A percentile compares a stretch with the other conserved stretches of the same genome.
Evolutionary conservation across 257 asterid species (phyloP).

Genomic region (Ajuga chamaepitys): DNA sequence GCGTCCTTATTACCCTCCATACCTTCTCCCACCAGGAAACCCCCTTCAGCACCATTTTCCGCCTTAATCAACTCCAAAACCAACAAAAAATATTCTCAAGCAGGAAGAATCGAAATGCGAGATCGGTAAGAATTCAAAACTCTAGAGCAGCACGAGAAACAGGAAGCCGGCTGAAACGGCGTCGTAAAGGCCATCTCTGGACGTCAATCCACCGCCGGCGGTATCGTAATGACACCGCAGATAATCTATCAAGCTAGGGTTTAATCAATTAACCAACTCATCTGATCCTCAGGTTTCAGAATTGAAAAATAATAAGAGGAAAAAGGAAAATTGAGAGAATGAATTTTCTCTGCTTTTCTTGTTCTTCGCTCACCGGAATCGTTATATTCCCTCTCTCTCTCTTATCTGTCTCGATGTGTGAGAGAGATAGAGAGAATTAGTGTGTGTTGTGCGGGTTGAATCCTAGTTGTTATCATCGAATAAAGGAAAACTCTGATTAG

Average conservation of each 20-base stretch:
- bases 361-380: slow-evolving; percentile 13
- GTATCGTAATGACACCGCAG: neutral
- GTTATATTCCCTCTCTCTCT: slow-evolving; percentile 5
- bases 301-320: neutral
- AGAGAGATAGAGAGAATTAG: slow-evolving; percentile 19
- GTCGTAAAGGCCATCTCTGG: slow-evolving; percentile 35
- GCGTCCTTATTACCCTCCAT: slow-evolving; percentile 62
- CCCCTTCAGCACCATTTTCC: slow-evolving; percentile 42
- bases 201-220: slow-evolving; percentile 18
- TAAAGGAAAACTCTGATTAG: slow-evolving; percentile 12
- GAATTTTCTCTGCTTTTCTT: slow-evolving; percentile 6
- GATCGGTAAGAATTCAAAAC: slow-evolving; percentile 31
- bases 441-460: slow-evolving; percentile 13
- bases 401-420: slow-evolving; percentile 2
- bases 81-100: neutral
- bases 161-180: slow-evolving; percentile 19
- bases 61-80: neutral
- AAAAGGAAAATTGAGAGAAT: slow-evolving; percentile 2
- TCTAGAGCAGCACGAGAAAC: neutral
- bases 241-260: slow-evolving; percentile 10
- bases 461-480: slow-evolving; percentile 21
- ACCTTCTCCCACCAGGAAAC: slow-evolving; percentile 68
- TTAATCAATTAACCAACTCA: neutral
- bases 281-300: neutral
- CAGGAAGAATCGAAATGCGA: slow-evolving; percentile 12